Percentiles rank a stretch among this genome's conserved stretches.
Conservation (phyloP, 768 basidiomycete genomes). For the Mycena galericulata region DNA sequence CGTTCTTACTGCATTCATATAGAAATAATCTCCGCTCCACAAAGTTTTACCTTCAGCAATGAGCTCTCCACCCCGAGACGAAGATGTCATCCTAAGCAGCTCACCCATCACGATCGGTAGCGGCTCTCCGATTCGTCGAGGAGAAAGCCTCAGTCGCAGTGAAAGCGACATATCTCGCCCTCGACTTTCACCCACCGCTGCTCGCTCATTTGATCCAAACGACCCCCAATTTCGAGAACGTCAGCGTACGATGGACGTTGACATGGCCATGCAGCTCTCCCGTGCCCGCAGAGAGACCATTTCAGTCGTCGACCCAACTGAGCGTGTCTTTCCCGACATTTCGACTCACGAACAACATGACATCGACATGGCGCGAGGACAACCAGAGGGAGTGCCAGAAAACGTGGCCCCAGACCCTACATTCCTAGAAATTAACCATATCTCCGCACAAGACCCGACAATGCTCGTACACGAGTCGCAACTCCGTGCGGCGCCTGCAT, state of each 20-base stretch:
- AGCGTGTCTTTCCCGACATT: slow-evolving; percentile 51
- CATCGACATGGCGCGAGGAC: slow-evolving; percentile 47
- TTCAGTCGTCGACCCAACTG: slow-evolving; percentile 49
- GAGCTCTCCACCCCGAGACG: slow-evolving; percentile 53
- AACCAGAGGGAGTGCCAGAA: slow-evolving; percentile 28
- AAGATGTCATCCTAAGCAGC: slow-evolving; percentile 44
- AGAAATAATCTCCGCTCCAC: neutral
- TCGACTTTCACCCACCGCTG: slow-evolving; percentile 72
- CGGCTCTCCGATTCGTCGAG: slow-evolving; percentile 54
- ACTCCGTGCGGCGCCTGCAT: slow-evolving; percentile 38
- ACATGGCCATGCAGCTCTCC: slow-evolving; percentile 88
- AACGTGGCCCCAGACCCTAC: slow-evolving; percentile 42
- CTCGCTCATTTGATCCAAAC: slow-evolving; percentile 73
- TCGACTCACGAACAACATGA: slow-evolving; percentile 64
- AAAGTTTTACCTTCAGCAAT: slow-evolving; percentile 36
- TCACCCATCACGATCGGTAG: slow-evolving; percentile 59
- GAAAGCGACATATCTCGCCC: slow-evolving; percentile 54
- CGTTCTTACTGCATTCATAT: neutral
- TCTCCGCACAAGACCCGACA: slow-evolving; percentile 61
- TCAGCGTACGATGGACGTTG: slow-evolving; percentile 93
- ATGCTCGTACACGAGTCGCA: slow-evolving; percentile 51
- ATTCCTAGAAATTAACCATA: slow-evolving; percentile 51
- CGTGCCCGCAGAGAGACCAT: slow-evolving; percentile 76
- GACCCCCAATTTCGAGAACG: slow-evolving; percentile 85
- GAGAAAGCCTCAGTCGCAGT: slow-evolving; percentile 52